Conservation (phyloP, 2,329 filamentous ascomycete genomes). For the Plenodomus biglobosus region DNA sequence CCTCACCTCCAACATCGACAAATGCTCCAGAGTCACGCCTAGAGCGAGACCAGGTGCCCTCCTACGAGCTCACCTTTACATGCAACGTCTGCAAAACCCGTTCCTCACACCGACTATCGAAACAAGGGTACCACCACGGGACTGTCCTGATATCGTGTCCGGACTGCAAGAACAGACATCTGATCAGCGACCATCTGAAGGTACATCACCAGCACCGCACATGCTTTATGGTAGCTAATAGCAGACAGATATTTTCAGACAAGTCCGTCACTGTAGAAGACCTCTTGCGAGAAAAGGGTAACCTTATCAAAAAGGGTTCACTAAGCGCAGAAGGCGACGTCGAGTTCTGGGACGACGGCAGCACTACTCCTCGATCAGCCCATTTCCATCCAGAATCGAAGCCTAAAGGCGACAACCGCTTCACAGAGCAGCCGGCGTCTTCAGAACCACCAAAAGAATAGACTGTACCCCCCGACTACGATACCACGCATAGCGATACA, state of each 20-base stretch:
- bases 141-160: constrained; percentile 89
- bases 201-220: constrained; percentile 35
- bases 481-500: constrained; percentile 1
- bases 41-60: constrained; percentile 55
- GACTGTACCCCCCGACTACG: constrained; percentile 7
- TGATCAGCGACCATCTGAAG: constrained; percentile 87
- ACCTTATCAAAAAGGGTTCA: constrained; percentile 69
- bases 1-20: constrained; percentile 26
- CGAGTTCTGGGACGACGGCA: constrained; percentile 85
- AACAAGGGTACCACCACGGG: constrained; percentile 92
- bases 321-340: constrained; percentile 79
- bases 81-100: constrained; percentile 81
- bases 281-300: constrained; percentile 73
- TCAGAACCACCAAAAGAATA: constrained; percentile 15
- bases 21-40: constrained; percentile 39
- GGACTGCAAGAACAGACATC: constrained; percentile 78
- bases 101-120: constrained; percentile 83
- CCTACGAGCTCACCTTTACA: constrained; percentile 89
- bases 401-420: constrained; percentile 27
- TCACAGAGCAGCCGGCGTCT: constrained; percentile 19
- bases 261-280: constrained; percentile 72
- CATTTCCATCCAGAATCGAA: constrained; percentile 37
- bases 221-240: constrained; percentile 4
- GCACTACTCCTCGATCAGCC: constrained; percentile 40
- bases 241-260: constrained; percentile 69